A percentile compares a stretch with the other conserved stretches of the same genome.
Conservation (phyloP, 2,329 filamentous ascomycete genomes). For the Reticulascus tulasneorum region DNA sequence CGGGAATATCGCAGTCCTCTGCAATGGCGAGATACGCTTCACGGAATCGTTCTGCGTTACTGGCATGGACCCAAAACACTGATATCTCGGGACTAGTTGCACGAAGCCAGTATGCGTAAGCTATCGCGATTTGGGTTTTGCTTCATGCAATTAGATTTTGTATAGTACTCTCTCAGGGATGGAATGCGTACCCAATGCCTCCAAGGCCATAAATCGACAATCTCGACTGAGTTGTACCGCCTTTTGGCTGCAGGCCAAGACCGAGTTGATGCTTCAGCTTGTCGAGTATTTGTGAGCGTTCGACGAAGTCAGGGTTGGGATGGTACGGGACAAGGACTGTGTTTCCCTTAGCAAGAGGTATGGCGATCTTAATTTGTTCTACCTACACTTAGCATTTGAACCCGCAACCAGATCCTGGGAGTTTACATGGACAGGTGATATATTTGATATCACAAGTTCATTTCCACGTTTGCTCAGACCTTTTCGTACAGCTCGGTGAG, state of each 20-base stretch:
- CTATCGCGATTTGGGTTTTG: slow-evolving; percentile 17
- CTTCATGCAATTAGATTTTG: too few species aligned
- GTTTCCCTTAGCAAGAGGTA: background rate
- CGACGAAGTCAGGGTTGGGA: background rate
- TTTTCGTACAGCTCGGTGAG: too few species aligned
- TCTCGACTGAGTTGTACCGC: background rate
- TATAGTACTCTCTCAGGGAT: too few species aligned
- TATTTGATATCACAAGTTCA: too few species aligned
- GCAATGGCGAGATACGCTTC: slow-evolving; percentile 10
- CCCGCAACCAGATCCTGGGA: too few species aligned
- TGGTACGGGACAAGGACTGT: background rate
- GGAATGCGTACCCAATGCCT: slow-evolving; percentile 4
- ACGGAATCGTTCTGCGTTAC: slow-evolving; percentile 7
- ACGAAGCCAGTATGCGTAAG: slow-evolving; percentile 9
- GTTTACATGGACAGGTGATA: too few species aligned
- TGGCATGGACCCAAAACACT: slow-evolving; percentile 14
- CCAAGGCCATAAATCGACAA: background rate
- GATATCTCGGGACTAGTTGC: slow-evolving; percentile 1
- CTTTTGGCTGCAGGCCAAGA: background rate
- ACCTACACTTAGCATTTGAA: too few species aligned
- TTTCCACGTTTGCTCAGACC: too few species aligned
- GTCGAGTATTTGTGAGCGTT: background rate
- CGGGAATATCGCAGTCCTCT: slow-evolving; percentile 6
- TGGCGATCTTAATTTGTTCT: too few species aligned
- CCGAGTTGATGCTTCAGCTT: background rate